Evolutionary conservation across 495 filamentous ascomycete species (phyloP).

Genomic region (Lepraria neglecta): DNA sequence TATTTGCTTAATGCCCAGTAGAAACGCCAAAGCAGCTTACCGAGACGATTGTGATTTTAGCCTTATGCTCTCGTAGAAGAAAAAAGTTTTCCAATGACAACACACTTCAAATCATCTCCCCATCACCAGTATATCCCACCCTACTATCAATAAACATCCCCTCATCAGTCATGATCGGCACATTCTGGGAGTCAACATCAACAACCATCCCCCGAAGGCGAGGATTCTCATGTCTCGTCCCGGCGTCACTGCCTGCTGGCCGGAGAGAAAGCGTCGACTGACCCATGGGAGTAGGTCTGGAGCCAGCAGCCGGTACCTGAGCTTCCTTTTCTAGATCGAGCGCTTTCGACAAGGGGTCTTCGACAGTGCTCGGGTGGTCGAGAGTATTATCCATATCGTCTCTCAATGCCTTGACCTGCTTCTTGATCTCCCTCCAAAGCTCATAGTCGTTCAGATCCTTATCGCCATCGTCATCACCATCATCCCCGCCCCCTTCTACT

Average conservation of each 20-base stretch:
- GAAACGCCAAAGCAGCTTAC: too few relatives aligned
- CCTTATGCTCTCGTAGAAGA: too few relatives aligned
- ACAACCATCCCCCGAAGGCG: neutral
- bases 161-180: slow-evolving; percentile 7
- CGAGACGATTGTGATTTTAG: too few relatives aligned
- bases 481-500: neutral
- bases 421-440: slow-evolving; percentile 33
- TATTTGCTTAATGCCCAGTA: too few relatives aligned
- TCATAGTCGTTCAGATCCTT: slow-evolving; percentile 30
- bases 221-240: neutral
- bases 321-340: neutral
- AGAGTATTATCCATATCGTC: slow-evolving; percentile 26
- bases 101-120: too few relatives aligned
- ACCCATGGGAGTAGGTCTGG: neutral
- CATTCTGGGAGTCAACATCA: neutral
- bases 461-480: slow-evolving; percentile 21
- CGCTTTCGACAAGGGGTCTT: neutral
- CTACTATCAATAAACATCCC: slow-evolving; percentile 11
- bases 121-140: neutral
- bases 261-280: neutral
- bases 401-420: slow-evolving; percentile 30
- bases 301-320: neutral
- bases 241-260: neutral
- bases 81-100: too few relatives aligned
- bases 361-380: neutral